Base-by-base conservation (phyloP, 768 basidiomycete genomes). In the Tephrocybe sp. region DNA sequence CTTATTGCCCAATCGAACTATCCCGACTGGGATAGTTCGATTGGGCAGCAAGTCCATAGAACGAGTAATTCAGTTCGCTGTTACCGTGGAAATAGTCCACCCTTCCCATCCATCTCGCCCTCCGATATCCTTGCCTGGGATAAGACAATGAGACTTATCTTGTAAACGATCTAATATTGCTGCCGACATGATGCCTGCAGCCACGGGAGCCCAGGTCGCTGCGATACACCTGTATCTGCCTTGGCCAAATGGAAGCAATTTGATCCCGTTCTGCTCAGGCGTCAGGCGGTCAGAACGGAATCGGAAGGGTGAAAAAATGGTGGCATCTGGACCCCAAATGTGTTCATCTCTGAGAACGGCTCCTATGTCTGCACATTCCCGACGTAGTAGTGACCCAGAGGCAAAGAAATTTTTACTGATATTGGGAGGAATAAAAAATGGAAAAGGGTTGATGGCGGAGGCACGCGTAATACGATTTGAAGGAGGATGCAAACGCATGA, bases 401-500 rank as follows among this genome's bases (percentile, higher is more conserved):
- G 3, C 47, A 7, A 46, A 48, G 11, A 47, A n/a, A 17, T 38
- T 46, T 9, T 10, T 11, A 14, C 40, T 39, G 3, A 50, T 4
- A 6, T 13, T 39, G 9, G 23, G 7, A 17, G 48, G 47, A 12
- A 51, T 20, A 32, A 22, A 48, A 33, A 17, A 34, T 14, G 23
- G 40, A 48, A 53, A 55, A 22, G 40, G 40, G 33, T 12, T 26
- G 20, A 30, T 39, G 4, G 31, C n/a, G 2, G 38, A 47, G 19
- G 54, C 53, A 22, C 75, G 72, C 16, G 67, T 62, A 34, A 83
- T 78, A 20, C 68, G 75, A 43, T 70, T 72, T 2, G 77, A 77
- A 0, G 81, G 80, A 2, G 81, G 80, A 58, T 78, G 63, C 1
- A 82, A 65, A 0, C 80, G 68, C 64, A 82, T 70, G 5, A 68